phyloP scores from a whole-genome alignment of 306 rosid genomes.

The Casuarina equisetifolia region DNA sequence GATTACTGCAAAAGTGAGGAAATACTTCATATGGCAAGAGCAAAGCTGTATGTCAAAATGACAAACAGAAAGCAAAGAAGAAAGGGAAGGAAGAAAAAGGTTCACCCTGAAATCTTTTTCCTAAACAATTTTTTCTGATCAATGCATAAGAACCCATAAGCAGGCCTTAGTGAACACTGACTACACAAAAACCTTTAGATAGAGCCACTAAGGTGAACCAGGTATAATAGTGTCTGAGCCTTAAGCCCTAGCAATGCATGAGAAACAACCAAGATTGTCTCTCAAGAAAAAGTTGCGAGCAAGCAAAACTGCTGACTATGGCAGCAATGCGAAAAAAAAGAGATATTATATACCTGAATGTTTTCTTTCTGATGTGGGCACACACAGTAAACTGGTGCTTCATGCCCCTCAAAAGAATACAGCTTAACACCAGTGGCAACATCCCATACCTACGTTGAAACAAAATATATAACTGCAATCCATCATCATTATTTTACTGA shows the following conservation, averaged over 20 bases:
- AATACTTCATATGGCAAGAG: background rate
- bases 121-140: background rate
- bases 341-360: conserved; percentile 64
- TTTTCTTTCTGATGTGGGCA: conserved; percentile 95
- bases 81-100: background rate
- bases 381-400: conserved; percentile 85
- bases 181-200: too few relatives aligned
- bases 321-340: background rate
- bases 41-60: background rate
- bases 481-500: background rate
- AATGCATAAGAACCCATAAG: background rate
- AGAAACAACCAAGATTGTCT: background rate
- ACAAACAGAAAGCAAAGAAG: background rate
- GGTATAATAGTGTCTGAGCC: background rate
- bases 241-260: background rate
- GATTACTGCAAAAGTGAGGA: background rate
- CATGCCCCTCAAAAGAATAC: conserved; percentile 86
- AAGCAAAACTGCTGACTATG: background rate
- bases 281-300: background rate
- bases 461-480: background rate
- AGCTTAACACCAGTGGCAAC: conserved; percentile 76
- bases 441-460: conserved; percentile 73
- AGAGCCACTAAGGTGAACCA: background rate
- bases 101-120: background rate
- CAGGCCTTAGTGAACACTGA: background rate